Base-by-base conservation (phyloP, 805 yeast species). In the Wickerhamiella qilinensis region DNA sequence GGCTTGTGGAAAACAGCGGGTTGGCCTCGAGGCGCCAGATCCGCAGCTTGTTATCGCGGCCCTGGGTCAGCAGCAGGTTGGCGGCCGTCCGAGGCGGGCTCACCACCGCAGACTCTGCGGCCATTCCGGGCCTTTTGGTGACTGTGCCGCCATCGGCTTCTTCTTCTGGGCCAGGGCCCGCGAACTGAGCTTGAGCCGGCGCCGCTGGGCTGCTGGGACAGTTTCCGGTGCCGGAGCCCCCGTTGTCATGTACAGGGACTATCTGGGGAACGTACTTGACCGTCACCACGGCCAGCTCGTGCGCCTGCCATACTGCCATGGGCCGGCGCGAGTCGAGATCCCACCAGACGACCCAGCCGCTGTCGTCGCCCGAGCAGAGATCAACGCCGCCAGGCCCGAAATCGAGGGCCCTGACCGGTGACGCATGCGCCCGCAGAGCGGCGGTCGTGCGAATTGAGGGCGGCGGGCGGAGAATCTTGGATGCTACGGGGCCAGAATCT, bases 281-380 rank as follows among this genome's bases (percentile, higher is more conserved):
- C 1, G 77, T 63, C 19, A 79, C 48, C 1, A 81, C 52, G 7
- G 63, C 58, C 15, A 62, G 62, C 4, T 54, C 57, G 51, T 83
- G 93, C 1, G 74, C 80, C 43, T 63, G 57, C 75, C 83, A 77
- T 1, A 65, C 57, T 0, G 64, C 65, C 1, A 66, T 35, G 0
- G 84, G 79, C 34, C 91, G 55, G 30, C 74, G 58, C 0, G 71
- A 63, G 1, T 56, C 49, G 6, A 81, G 43, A 40, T 73, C 68
- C 93, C 93, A 81, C 64, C 76, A 62, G 1, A 72, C 62, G 2
- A 73, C 47, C 63, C 69, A 63, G 0, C 93, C 93, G 0, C 59
- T 52, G 20, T 73, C 74, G 51, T 80, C 91, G 4, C 71, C 71
- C 1, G 80, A 64, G 1, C 69, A 49, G 3, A 77, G 44, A 2